Evolutionary conservation across 2,329 filamentous ascomycete species (phyloP).

Genomic region (Colletotrichum abscissum): DNA sequence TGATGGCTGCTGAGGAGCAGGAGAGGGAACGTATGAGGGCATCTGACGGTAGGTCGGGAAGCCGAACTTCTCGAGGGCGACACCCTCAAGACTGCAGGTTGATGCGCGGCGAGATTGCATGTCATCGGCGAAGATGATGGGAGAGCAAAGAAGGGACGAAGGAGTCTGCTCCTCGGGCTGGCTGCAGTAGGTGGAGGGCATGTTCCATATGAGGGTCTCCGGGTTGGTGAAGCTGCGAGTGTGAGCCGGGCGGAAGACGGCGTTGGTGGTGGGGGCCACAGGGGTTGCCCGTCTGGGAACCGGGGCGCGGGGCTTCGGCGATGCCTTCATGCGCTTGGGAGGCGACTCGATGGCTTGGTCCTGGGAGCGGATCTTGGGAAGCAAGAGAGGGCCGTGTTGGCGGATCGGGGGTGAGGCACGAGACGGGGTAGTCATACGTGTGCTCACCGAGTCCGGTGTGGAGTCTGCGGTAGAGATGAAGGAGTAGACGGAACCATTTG

Average conservation of each 20-base stretch:
- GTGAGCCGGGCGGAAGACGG: slow-evolving; percentile 59
- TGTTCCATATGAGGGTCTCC: slow-evolving; percentile 59
- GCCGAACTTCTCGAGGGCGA: slow-evolving; percentile 75
- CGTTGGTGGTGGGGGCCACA: slow-evolving; percentile 37
- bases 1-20: slow-evolving; percentile 43
- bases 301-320: slow-evolving; percentile 53
- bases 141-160: slow-evolving; percentile 73
- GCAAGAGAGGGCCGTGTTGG: slow-evolving; percentile 81
- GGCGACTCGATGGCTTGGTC: slow-evolving; percentile 77
- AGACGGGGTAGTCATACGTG: slow-evolving; percentile 75
- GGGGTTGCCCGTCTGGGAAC: slow-evolving; percentile 36
- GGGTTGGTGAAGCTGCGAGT: slow-evolving; percentile 71
- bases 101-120: slow-evolving; percentile 69
- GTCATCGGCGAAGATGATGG: slow-evolving; percentile 66
- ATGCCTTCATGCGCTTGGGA: slow-evolving; percentile 69
- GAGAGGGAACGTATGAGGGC: slow-evolving; percentile 62
- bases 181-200: slow-evolving; percentile 45
- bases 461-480: slow-evolving; percentile 70
- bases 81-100: slow-evolving; percentile 74
- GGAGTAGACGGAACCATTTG: slow-evolving; percentile 75
- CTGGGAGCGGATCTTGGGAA: slow-evolving; percentile 88
- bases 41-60: slow-evolving; percentile 88
- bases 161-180: slow-evolving; percentile 42
- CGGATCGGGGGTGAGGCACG: slow-evolving; percentile 76
- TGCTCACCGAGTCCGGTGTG: slow-evolving; percentile 73